Base-by-base conservation (phyloP, 257 asterid genomes). In the Solanum ossicruentum region DNA sequence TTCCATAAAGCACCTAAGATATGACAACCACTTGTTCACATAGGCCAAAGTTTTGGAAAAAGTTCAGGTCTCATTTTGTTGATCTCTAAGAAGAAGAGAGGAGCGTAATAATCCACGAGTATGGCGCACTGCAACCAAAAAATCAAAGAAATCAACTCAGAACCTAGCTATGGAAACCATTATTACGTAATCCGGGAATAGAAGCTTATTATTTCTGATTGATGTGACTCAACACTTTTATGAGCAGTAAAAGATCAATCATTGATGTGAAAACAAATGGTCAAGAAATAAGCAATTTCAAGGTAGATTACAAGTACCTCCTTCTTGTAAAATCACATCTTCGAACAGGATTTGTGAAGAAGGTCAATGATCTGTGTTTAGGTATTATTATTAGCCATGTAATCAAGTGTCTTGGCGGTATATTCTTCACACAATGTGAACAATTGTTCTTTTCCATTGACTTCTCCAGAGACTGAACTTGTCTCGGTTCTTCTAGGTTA, bases 31-130 rank as follows among this genome's bases (percentile, higher is more conserved):
- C 87, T 28, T 84, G 85, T 83, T 87, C 91, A 69, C 99, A 97
- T 66, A 95, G 96, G 86, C 83, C 91, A 82, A 93, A 89, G 92
- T 89, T 89, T 84, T 45, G 85, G 88, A 98, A 97, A 88, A 95
- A 93, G 23, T 66, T 85, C 86, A 80, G 98, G 93, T 72, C 91
- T 73, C 58, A 97, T 39, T 16, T 90, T 41, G 43, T 93, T 88
- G 58, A 92, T 88, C 93, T 93, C 96, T 75, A 89, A 77, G 94
- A 97, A 97, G 84, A 97, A 92, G 51, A 95, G 93, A 87, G 97
- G 95, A 69, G 94, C 98, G 83, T 95, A 97, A 81, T 93, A 93
- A 84, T 95, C 95, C 94, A 97, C 98, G 92, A 97, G 90, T 60
- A 91, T 58, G 49, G 85, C 80, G 88, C 99, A 97, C 99, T 97